Percentiles rank a stretch among this genome's conserved stretches.
Conservation (phyloP, 2,329 filamentous ascomycete genomes). For the Beauveria australis region DNA sequence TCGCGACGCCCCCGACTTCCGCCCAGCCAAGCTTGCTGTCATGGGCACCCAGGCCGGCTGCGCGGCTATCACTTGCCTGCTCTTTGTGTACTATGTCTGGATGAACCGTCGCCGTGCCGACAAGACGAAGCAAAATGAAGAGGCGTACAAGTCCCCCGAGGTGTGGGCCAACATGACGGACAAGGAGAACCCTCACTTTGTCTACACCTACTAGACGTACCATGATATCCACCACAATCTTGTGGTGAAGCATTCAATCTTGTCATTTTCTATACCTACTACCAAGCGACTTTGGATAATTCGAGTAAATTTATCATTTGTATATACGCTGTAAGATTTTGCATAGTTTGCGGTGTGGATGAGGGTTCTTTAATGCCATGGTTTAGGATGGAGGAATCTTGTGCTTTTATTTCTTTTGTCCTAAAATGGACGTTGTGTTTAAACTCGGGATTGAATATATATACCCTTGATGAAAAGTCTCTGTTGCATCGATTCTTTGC, state of each 20-base stretch:
- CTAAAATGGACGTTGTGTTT: no score
- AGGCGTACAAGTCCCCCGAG: constrained; percentile 31
- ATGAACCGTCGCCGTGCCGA: constrained; percentile 34
- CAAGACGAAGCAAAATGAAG: constrained; percentile 27
- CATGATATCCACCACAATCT: not conserved
- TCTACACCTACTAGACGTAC: constrained; percentile 37
- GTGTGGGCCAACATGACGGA: constrained; percentile 46
- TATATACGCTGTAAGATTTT: not conserved
- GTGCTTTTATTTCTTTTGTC: not conserved
- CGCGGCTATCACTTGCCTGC: constrained; percentile 30
- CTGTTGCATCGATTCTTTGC: not conserved
- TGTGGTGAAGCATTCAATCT: not conserved
- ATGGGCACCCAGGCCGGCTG: constrained; percentile 41
- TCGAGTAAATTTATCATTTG: not conserved
- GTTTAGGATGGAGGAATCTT: not conserved
- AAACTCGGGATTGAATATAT: not conserved
- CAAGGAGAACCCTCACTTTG: constrained; percentile 47
- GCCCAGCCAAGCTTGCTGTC: constrained; percentile 46
- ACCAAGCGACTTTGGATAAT: not conserved
- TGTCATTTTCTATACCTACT: not conserved
- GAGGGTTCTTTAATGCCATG: no score
- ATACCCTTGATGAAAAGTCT: not conserved
- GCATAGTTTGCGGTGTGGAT: not conserved
- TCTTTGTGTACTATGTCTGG: constrained; percentile 44
- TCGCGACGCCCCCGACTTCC: constrained; percentile 42